Base-by-base conservation (phyloP, 2,329 filamentous ascomycete species). In the Phaeosphaeriaceae sp. region DNA sequence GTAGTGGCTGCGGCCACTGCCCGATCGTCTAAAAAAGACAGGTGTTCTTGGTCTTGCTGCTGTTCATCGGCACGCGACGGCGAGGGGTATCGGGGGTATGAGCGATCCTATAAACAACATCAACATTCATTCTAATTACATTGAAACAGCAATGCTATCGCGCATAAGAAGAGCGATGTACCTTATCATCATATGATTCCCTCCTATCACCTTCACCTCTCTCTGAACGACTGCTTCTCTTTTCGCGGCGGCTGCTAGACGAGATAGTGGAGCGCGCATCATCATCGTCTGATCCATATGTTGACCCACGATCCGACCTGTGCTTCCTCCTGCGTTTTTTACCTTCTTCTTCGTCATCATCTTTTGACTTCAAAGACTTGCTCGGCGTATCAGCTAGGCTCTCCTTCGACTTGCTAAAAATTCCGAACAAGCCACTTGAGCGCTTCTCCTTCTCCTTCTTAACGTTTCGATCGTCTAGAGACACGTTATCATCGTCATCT, bases 11-110 rank as follows among this genome's bases (percentile, higher is more conserved):
- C 64, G 59, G 81, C 80, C 81, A 83, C 83, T 80, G 81, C 82
- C 82, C 81, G 77, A 75, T 77, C 76, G 68, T 71, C 83, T 86
- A 86, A 85, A 85, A 86, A 86, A 85, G 83, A 80, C 76, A 79
- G 68, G 52, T 66, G 73, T 67, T 67, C 75, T 69, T 74, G 66
- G 41, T 58, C 48, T 53, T 61, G 56, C 56, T 61, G 56, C 56
- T 60, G 60, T 56, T 63, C 59, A 63, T 62, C 61, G 61, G 60
- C 64, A 59, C 58, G 55, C 51, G 57, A 52, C 42, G 55, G 52
- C 45, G 61, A 56, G 38, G 48, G 53, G 37, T 34, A 28, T 60
- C 62, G 64, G 59, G 63, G 58, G 48, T 59, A 51, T 45, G 58
- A 60, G 56, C 48, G 66, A 58, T 70, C 67, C 68, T 71, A 58